phyloP scores from a whole-genome alignment of 345 rosid genomes.

The Arabidopsis arenosa region DNA sequence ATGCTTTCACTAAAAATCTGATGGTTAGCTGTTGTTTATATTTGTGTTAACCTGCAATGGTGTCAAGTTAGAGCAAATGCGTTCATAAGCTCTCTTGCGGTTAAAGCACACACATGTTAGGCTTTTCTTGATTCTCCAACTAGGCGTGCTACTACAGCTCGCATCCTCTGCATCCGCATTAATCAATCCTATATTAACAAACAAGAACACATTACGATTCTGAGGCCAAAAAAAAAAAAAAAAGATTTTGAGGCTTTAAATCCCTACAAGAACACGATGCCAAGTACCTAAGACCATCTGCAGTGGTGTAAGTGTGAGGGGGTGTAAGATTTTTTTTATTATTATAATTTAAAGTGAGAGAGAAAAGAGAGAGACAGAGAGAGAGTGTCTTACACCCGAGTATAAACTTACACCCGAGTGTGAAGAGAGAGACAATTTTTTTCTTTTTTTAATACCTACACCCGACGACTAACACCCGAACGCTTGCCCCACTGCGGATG shows the following conservation, averaged over 20 bases:
- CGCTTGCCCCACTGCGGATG: too few species aligned
- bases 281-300: too few species aligned
- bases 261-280: slow-evolving; percentile 8
- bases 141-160: slow-evolving; percentile 60
- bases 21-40: background rate
- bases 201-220: background rate
- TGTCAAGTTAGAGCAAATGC: slow-evolving; percentile 74
- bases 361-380: too few species aligned
- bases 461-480: too few species aligned
- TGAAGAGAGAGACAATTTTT: too few species aligned
- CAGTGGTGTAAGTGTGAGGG: too few species aligned
- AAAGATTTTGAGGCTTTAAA: background rate
- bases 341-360: too few species aligned
- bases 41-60: slow-evolving; percentile 71
- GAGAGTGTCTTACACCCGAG: too few species aligned
- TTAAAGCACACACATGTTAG: slow-evolving; percentile 92
- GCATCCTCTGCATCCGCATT: slow-evolving; percentile 53
- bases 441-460: too few species aligned
- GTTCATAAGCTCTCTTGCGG: slow-evolving; percentile 73
- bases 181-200: slow-evolving; percentile 7
- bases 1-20: background rate
- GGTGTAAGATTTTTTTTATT: too few species aligned
- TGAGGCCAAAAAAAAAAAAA: background rate
- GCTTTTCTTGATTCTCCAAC: slow-evolving; percentile 81
- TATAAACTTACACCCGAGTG: too few species aligned